Base-by-base conservation (phyloP, 176 grass and related monocot species). In the Oryza punctata region DNA sequence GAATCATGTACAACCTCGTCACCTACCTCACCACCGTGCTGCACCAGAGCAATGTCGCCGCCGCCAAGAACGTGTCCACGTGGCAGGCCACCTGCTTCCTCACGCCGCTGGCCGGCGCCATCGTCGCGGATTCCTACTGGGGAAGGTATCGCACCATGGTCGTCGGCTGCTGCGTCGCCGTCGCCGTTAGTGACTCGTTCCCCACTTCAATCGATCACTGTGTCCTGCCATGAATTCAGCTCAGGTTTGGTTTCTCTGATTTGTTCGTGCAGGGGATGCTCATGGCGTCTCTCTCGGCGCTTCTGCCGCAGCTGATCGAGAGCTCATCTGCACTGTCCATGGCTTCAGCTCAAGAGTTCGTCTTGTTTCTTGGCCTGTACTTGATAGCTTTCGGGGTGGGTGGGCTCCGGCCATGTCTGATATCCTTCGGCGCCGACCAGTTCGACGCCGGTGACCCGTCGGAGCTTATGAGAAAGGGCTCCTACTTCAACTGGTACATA, bases 341-440 rank as follows among this genome's bases (percentile, higher is more conserved):
- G 10, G 27, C 46, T 28, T 60, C 68, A 61, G 32, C 6, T 70
- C 61, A 72, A 69, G 67, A 77, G 16, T 13, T 44, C 35, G 3
- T 72, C 54, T 65, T 78, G 25, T 91, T 82, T 63, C 16, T 88
- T 59, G 75, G 85, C 65, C 76, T 91, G 11, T 91, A 88, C 80
- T 71, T 91, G 75, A 67, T 85, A 14, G 89, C 89, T 10, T 52
- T 85, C 23, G 89, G 81, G 8, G 2, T 77, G 0, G 89, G 89
- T 9, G 85, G 85, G 9, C 79, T 75, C 77, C 87, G 87, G 75
- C 89, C 89, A 0, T 91, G 85, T 50, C 57, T 88, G 0, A 77
- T 86, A 46, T 82, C 89, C 27, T 85, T 91, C 67, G 81, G 89
- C 21, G 89, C 89, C 45, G 89, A 91, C 82, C 89, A 91, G 78